Base-by-base conservation (phyloP, 805 yeast genomes). In the Lipomyces chichibuensis region DNA sequence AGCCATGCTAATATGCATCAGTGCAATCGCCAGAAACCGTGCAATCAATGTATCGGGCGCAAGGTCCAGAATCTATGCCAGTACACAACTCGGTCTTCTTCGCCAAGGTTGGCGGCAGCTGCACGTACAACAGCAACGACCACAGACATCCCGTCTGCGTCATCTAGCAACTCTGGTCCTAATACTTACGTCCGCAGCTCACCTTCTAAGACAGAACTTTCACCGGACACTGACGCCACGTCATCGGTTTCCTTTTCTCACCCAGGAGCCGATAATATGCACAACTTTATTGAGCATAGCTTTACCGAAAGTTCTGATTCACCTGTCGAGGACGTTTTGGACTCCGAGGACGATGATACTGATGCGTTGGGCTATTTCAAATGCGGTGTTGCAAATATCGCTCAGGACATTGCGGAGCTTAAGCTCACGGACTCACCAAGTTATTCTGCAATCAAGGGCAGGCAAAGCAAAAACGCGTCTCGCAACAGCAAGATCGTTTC, bases 11-110 rank as follows among this genome's bases (percentile, higher is more conserved):
- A 52, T 8, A 14, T 49, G 6, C 32, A 9, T 25, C 55, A 67
- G 71, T 67, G 71, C 59, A 66, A 67, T 57, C 67, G 71, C 29
- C 61, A 59, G 46, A 63, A 56, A 59, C 71, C 71, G 9, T 67
- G 71, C 59, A 67, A 67, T 57, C 69, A 65, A 59, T 67, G 71
- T 52, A 25, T 59, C 35, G 59, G 62, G 23, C 65, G 71, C 49
- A 59, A 54, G 25, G 71, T 65, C 33, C 64, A 65, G 37, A 29
- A 59, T 32, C 63, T 67, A 49, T 67, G 71, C 35, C 66, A 46
- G 49, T 67, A 67, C 53, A 43, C 66, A 13, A 3, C 52, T 39
- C 57, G 62, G 7, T 54, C 43, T 7, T 17, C 57, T 27, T 59
- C 63, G 13, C 17, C 59, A 6, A 43, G 49, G 8, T 7, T n/a